Evolutionary conservation across 176 grass and related monocot species (phyloP).

Genomic region (Carex myosuroides): DNA sequence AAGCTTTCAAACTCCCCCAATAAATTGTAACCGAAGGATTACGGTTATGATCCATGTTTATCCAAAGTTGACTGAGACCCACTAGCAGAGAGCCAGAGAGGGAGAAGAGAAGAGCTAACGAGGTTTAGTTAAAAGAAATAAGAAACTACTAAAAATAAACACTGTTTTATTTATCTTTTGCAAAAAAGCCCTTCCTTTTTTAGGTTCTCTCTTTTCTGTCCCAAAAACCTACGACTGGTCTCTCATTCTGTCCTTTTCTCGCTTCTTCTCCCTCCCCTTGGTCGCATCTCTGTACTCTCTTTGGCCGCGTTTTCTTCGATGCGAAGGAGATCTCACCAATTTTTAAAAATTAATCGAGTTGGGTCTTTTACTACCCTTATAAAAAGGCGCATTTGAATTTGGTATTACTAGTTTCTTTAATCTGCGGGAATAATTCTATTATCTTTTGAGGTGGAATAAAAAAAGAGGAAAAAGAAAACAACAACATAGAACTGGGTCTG

Average conservation of each 20-base stretch:
- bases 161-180: slow-evolving; percentile 26
- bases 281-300: slow-evolving; percentile 27
- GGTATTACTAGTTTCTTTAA: not conserved
- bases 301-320: slow-evolving; percentile 28
- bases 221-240: not conserved
- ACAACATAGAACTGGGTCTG: not conserved
- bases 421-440: not conserved
- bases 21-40: too few species aligned
- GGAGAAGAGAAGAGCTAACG: not conserved
- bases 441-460: not conserved
- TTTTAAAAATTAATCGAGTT: not conserved
- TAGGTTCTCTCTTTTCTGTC: not conserved
- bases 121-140: not conserved
- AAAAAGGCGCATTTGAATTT: slow-evolving; percentile 7
- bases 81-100: not conserved
- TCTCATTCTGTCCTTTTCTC: slow-evolving; percentile 21
- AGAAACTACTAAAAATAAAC: not conserved
- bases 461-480: slow-evolving; percentile 1
- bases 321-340: slow-evolving; percentile 14
- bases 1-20: too few species aligned
- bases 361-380: not conserved
- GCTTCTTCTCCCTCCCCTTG: slow-evolving; percentile 29
- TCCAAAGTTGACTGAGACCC: not conserved
- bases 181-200: slow-evolving; percentile 36
- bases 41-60: not conserved